Conservation (phyloP, 2,329 filamentous ascomycete species). For the Alternaria incomplexa region DNA sequence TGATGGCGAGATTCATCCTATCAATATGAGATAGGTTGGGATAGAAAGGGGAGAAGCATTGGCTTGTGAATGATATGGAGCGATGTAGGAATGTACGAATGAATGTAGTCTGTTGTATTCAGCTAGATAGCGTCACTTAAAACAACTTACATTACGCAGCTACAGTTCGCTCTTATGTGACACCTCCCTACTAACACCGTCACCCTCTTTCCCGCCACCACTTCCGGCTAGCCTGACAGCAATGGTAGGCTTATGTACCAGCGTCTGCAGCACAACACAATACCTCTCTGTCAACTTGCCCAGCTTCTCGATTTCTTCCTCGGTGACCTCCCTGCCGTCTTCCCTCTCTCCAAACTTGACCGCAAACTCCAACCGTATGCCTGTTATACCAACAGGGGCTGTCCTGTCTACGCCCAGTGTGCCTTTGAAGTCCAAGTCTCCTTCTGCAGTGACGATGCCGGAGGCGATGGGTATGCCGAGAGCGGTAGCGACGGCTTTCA, state of each 20-base stretch:
- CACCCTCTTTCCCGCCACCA: constrained; percentile 22
- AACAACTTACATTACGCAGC: neutral
- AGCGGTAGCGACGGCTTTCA: constrained; percentile 58
- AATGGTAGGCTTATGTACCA: constrained; percentile 41
- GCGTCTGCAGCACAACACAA: constrained; percentile 51
- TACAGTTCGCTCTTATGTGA: constrained; percentile 6
- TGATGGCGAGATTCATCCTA: neutral
- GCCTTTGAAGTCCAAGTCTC: constrained; percentile 58
- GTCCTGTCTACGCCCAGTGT: constrained; percentile 56
- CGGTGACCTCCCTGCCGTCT: constrained; percentile 45
- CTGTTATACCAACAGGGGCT: constrained; percentile 56
- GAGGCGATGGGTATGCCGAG: constrained; percentile 52
- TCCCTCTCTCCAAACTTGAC: constrained; percentile 47
- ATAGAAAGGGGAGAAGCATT: neutral
- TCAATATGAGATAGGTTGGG: neutral
- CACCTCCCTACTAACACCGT: constrained; percentile 1
- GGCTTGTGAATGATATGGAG: too few relatives aligned
- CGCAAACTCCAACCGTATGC: constrained; percentile 54
- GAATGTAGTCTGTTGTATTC: neutral
- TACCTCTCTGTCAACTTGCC: constrained; percentile 58
- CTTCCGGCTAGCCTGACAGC: constrained; percentile 32
- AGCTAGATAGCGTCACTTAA: neutral
- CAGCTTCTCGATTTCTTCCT: constrained; percentile 53
- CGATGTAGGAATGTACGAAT: too few relatives aligned
- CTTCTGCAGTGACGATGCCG: constrained; percentile 53